These are phyloP conservation scores for Rhododendron henanense DNA, from an alignment of 148 eudicot species.

Conservation along the genomic window DNA sequence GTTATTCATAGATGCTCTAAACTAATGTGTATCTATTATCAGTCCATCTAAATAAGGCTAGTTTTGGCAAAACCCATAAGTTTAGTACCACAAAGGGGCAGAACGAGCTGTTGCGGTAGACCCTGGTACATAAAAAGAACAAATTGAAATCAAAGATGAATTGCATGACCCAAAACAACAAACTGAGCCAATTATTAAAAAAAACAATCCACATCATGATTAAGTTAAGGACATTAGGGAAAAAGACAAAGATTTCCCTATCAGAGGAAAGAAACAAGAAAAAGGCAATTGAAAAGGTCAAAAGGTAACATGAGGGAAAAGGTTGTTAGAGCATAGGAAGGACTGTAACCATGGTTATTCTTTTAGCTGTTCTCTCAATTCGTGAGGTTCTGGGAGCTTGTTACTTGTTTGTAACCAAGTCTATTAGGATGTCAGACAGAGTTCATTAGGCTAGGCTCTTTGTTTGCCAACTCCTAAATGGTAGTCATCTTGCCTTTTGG, in stretches of 20 bases:
- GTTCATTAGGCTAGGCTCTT: not conserved
- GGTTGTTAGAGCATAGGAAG: not conserved
- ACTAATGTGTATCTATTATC: not conserved
- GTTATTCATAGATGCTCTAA: not conserved
- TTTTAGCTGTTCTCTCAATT: not conserved
- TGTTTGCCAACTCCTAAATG: not conserved
- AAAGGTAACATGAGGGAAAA: not conserved
- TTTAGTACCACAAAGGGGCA: not conserved
- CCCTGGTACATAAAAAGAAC: not conserved
- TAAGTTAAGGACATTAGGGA: not conserved
- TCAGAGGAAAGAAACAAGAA: not conserved
- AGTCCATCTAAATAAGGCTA: not conserved
- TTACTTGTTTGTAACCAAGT: not conserved
- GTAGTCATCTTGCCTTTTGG: not conserved
- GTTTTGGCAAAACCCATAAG: not conserved
- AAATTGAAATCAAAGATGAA: not conserved
- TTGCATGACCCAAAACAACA: not conserved
- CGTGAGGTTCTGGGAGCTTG: not conserved
- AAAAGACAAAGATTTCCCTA: not conserved
- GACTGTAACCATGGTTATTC: not conserved
- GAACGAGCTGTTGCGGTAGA: not conserved
- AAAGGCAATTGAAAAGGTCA: not conserved
- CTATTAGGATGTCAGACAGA: not conserved
- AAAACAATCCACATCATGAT: not conserved
- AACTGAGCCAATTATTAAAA: too few relatives aligned